These are phyloP conservation scores for Dactylorhiza incarnata DNA, from an alignment of 106 monocot species.

Conservation along the genomic window DNA sequence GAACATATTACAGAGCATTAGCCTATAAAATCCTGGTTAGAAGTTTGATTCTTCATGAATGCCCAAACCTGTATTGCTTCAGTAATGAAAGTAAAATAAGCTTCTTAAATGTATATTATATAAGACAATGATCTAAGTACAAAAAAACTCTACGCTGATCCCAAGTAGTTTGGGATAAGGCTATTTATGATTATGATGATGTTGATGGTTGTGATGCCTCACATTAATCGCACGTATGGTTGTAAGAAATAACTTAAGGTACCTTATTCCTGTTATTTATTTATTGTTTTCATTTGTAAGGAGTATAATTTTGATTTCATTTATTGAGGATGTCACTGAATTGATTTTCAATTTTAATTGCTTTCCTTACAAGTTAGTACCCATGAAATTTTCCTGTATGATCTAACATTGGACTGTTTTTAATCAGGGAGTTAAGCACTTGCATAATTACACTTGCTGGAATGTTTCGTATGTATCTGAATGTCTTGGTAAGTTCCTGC, in stretches of 20 bases:
- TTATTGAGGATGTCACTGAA: neutral
- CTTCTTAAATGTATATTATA: too few species aligned
- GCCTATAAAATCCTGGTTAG: too few species aligned
- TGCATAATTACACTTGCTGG: constrained; percentile 78
- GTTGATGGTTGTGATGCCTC: neutral
- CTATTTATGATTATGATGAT: too few species aligned
- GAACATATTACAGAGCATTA: too few species aligned
- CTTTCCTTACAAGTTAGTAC: neutral
- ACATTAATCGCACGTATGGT: neutral
- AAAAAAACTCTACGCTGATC: too few species aligned
- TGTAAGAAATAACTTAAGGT: neutral
- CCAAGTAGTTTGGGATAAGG: too few species aligned
- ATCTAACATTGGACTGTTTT: neutral
- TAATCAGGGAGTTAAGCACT: constrained; percentile 53
- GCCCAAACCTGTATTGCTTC: too few species aligned
- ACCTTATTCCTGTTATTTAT: neutral
- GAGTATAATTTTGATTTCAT: neutral
- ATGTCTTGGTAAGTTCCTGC: constrained; percentile 74
- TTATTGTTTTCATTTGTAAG: neutral
- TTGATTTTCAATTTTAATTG: neutral
- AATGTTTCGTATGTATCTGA: constrained; percentile 77
- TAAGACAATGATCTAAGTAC: too few species aligned
- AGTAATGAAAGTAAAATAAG: too few species aligned
- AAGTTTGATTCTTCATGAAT: too few species aligned
- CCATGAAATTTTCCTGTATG: neutral